phyloP scores from a whole-genome alignment of 441 rosid species.

The Pelargonium citronellum region DNA sequence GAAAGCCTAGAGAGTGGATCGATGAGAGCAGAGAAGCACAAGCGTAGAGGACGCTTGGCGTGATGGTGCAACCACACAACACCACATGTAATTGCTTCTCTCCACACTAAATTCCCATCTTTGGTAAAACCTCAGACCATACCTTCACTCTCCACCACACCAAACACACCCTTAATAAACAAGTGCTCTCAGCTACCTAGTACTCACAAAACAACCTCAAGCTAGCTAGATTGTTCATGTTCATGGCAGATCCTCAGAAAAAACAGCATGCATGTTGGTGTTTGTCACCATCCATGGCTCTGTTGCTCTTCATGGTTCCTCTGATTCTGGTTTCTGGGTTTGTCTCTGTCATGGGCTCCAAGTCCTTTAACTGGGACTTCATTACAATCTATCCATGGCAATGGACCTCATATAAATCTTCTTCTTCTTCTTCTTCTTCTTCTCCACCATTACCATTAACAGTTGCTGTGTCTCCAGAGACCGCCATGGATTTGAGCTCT shows the following conservation, averaged over 20 bases:
- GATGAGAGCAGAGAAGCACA: too few species aligned
- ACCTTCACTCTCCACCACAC: too few species aligned
- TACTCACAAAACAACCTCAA: not conserved
- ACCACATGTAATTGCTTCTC: too few species aligned
- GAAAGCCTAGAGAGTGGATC: too few species aligned
- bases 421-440: too few species aligned
- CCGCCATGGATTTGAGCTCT: conserved; percentile 18
- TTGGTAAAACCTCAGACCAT: too few species aligned
- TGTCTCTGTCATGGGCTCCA: conserved; percentile 36
- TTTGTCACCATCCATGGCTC: conserved; percentile 28
- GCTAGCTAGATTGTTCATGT: too few species aligned
- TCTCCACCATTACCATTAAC: too few species aligned
- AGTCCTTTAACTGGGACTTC: conserved; percentile 16
- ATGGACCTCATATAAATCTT: too few species aligned
- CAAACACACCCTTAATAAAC: not conserved
- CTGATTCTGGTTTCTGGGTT: conserved; percentile 36
- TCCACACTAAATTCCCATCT: too few species aligned
- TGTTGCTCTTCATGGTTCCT: conserved; percentile 43
- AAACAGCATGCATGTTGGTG: conserved; percentile 36
- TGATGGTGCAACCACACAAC: too few species aligned
- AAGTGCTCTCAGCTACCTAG: not conserved
- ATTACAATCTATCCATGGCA: conserved; percentile 10
- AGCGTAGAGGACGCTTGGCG: too few species aligned
- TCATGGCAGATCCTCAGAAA: conserved; percentile 32
- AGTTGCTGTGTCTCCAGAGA: conserved; percentile 15